Evolutionary conservation across 1,284 basidiomycete species (phyloP), one percentile per base, ranked within the genome.

Genomic region (Prillingera fragicola): DNA sequence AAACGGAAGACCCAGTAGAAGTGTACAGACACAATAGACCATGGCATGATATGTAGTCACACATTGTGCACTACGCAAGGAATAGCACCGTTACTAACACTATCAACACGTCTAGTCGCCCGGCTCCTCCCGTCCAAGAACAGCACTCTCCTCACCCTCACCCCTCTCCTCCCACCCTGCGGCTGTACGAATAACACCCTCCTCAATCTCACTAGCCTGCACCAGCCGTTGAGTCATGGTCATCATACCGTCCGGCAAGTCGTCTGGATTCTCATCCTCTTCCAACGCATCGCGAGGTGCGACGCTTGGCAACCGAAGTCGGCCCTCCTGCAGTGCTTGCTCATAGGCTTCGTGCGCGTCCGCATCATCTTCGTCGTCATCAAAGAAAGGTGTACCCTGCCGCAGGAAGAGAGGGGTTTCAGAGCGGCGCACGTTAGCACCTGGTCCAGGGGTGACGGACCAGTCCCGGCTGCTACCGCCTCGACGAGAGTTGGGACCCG

Each of bases 301-400:
- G 7, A 68, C 59, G 6, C 53, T 56, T 2, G 67, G 67, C n/a
- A 70, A 47, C 21, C 65, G 40, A 24, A 56, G 33, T 28, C 65
- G 48, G 2, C 67, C 67, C 40, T 63, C 53, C 15, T 61, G 33
- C 15, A 70, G 43, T 1, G 63, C 64, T 10, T 52, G 49, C 13
- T 60, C 58, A 43, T 66, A 70, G 12, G 50, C 58, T 38, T 65
- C 59, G 37, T 70, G 67, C n/a, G 55, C 64, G 40, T 67, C 64
- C 49, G 67, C 65, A 39, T 69, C 66, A 32, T 69, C 67, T 33
- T 69, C 67, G 46, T 69, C 65, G 15, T 59, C 52, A 12, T 55
- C 67, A 32, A 68, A 67, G n/a, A n/a, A n/a, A 8, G 65, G 63
- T 19, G 65, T 67, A 43, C 63, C 63, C 7, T 55, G 37, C 3